Evolutionary conservation across 805 yeast species (phyloP), one percentile per base, ranked within the genome.

Genomic region (Yamadazyma endophytica): DNA sequence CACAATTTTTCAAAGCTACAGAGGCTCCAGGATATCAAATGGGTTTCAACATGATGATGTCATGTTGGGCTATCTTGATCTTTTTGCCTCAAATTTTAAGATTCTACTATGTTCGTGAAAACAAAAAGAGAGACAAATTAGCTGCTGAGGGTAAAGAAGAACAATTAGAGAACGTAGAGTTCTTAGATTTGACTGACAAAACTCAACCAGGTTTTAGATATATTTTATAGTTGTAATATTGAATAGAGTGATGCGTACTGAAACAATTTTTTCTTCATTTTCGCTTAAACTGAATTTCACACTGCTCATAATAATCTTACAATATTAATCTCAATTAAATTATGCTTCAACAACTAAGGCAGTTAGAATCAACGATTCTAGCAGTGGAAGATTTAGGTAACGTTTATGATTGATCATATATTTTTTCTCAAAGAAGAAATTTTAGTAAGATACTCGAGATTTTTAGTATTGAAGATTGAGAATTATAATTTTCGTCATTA

Each of bases 1-100:
- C 31, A 12, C 31, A 28, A 21, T 28, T 28, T 18, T 28, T 28
- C 25, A 28, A 28, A 18, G 13, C 24, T 6, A 18, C 19, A 5
- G 21, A 28, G 15, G 24, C 21, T 13, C 29, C 29, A 26, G 16
- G 11, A 5, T 26, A 26, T 18, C 8, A 16, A 14, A 13, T 24
- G 12, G 41, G 35, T 20, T 17, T 37, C n/a, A 37, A 37, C 11
- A 37, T 37, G 5, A 33, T 43, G 21, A 36, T 54, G 37, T 57
- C 56, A 14, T 52, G 58, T 35, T 55, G 34, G 31, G 37, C 26
- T 13, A 31, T 29, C 3, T 9, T 24, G 3, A 13, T 29, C 9
- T 16, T 23, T 7, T 29, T 29, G 14, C 32, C 32, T 16, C 32
- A 23, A 16, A 17, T 29, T 28, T 24, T 37, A 13, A 33, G 37